Base-by-base conservation (phyloP, 1,284 basidiomycete species). In the Ceratobasidium sp. region DNA sequence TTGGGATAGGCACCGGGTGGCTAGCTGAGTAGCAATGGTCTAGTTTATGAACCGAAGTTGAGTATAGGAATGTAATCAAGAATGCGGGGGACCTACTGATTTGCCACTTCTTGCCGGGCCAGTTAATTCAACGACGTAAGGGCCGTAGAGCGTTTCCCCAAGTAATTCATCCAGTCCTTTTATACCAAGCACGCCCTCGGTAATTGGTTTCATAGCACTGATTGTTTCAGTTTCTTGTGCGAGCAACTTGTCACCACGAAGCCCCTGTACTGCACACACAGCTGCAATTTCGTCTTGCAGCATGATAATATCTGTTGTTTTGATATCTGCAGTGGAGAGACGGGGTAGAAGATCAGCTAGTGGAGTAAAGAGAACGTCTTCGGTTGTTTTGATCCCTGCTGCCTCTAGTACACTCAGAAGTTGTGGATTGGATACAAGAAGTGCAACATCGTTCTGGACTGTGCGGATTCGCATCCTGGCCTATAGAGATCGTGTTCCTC, bases 71-170 rank as follows among this genome's bases (percentile, higher is more conserved):
- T 26, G 18, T 2, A 21, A 14, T 28, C 18, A 59, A 11, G 44
- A 9, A n/a, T 47, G 61, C 21, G 47, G 63, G 44, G 23, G 55
- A 74, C 87, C 73, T 78, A 91, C 91, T 72, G 88, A 87, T 83
- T 91, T 92, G 54, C 89, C 89, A 18, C 87, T 86, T 9, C 83
- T 83, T 77, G 80, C 83, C 28, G 87, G 85, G 9, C 91, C 91
- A 21, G 89, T 87, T 21, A 92, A 82, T 77, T 92, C 90, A 57
- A 91, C 81, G 16, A 92, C 82, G 26, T 84, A 80, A 2, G 82
- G 79, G 30, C 82, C 82, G 74, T 88, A 84, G 1, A 67, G 38
- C 13, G 50, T 43, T 16, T 84, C 84, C 28, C 79, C 78, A n/a
- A 90, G 79, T 16, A 91, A 78, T 8, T 77, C 78, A 77, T 90